These are phyloP conservation scores for Dactylis glomerata DNA, from an alignment of 176 grass and related monocot species.

Conservation along the genomic window DNA sequence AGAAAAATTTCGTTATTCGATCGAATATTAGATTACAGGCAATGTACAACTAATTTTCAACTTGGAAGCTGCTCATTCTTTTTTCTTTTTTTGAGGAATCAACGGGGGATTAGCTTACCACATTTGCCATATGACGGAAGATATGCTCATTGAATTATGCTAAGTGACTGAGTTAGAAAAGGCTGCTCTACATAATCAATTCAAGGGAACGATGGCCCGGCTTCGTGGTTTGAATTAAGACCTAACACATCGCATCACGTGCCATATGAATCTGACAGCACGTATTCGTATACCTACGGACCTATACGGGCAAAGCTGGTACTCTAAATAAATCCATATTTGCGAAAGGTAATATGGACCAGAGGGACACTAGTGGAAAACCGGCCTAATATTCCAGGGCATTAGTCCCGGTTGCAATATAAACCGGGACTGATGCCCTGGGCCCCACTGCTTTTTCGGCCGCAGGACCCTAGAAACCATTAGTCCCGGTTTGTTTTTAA, in stretches of 20 bases:
- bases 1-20: neutral
- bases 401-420: no score
- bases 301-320: neutral
- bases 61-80: neutral
- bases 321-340: neutral
- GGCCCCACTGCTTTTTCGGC: no score
- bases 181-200: neutral
- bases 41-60: neutral
- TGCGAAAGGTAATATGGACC: no score
- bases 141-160: neutral
- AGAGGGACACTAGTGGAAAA: no score
- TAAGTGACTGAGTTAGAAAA: neutral
- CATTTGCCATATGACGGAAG: neutral
- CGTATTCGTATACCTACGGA: slow-evolving; percentile 9
- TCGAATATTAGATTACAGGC: neutral
- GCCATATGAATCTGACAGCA: slow-evolving; percentile 39
- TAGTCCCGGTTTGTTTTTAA: no score
- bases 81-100: neutral
- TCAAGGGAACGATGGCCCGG: neutral
- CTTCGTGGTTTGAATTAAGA: slow-evolving; percentile 36
- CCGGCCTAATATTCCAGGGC: no score
- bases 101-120: neutral
- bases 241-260: slow-evolving; percentile 29
- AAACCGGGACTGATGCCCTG: no score
- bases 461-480: no score